Evolutionary conservation across 108 stramenopile species (phyloP).

Genomic region (Asterionellopsis glacialis): DNA sequence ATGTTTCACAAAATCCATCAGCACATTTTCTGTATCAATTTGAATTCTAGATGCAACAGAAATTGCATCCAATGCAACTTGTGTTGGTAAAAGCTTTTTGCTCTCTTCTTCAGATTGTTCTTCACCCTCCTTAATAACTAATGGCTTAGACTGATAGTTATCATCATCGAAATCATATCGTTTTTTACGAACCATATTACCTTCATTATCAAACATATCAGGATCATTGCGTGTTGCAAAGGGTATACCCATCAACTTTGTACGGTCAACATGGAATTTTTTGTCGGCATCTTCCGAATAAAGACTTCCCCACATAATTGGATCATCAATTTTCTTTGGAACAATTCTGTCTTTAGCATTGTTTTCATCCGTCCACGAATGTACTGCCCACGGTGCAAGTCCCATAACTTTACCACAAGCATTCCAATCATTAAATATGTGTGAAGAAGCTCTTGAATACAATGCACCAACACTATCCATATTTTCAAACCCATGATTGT

Average conservation of each 20-base stretch:
- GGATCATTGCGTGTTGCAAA: slow-evolving; percentile 65
- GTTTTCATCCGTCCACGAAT: slow-evolving; percentile 49
- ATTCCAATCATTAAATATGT: slow-evolving; percentile 97
- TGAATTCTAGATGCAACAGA: slow-evolving; percentile 71
- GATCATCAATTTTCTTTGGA: slow-evolving; percentile 28
- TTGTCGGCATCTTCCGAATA: slow-evolving; percentile 42
- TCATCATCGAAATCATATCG: slow-evolving; percentile 82
- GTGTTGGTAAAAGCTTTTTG: slow-evolving; percentile 54
- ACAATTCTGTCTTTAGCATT: slow-evolving; percentile 9
- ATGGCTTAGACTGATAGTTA: slow-evolving; percentile 12
- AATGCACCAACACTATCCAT: slow-evolving; percentile 94
- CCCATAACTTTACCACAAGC: slow-evolving; percentile 96
- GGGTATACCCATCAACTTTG: slow-evolving; percentile 54
- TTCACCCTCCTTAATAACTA: slow-evolving; percentile 2
- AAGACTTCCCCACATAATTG: slow-evolving; percentile 52
- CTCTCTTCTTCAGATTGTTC: slow-evolving; percentile 14
- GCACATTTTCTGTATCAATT: slow-evolving; percentile 76
- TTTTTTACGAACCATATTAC: slow-evolving; percentile 40
- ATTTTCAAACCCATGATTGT: slow-evolving; percentile 93
- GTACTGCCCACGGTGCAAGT: slow-evolving; percentile 84
- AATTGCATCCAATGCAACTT: slow-evolving; percentile 80
- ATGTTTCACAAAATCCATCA: slow-evolving; percentile 77
- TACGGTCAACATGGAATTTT: slow-evolving; percentile 49
- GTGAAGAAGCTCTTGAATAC: slow-evolving; percentile 87
- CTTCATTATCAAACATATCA: slow-evolving; percentile 65